Percentiles rank a stretch among this genome's conserved stretches.
These are phyloP conservation scores for Phytomonas sp. DNA, from an alignment of 208 protist species.

Conservation along the genomic window DNA sequence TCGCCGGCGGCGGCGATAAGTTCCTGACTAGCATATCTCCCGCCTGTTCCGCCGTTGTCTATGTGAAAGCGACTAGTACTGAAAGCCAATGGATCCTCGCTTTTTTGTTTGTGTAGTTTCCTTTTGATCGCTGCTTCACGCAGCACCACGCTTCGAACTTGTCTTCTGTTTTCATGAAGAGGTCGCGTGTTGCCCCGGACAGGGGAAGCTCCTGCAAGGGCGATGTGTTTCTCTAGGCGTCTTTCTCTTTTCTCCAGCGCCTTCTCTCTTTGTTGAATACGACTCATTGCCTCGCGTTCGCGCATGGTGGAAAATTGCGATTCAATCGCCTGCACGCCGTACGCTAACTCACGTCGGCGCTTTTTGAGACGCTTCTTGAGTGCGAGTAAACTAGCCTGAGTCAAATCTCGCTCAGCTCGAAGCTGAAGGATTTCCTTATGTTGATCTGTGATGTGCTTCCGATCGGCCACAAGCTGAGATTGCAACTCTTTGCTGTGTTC, in stretches of 20 bases:
- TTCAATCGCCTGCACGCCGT: constrained; percentile 48
- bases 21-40: not conserved
- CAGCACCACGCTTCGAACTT: constrained; percentile 49
- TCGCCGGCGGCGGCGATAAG: not conserved
- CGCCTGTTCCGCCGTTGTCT: not conserved
- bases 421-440: constrained; percentile 34
- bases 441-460: constrained; percentile 58
- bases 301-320: constrained; percentile 29
- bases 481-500: constrained; percentile 20
- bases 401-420: constrained; percentile 22
- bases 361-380: constrained; percentile 31
- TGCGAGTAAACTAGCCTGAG: constrained; percentile 16
- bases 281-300: constrained; percentile 23
- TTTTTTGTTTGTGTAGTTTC: constrained; percentile 31
- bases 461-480: constrained; percentile 50
- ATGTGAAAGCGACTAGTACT: constrained; percentile 27
- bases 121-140: constrained; percentile 54
- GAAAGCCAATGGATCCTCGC: constrained; percentile 50
- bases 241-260: constrained; percentile 27
- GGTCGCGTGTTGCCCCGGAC: constrained; percentile 22
- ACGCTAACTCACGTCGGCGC: constrained; percentile 59
- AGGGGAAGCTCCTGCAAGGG: constrained; percentile 13
- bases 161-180: constrained; percentile 15
- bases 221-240: constrained; percentile 16
- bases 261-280: constrained; percentile 34